A percentile compares a stretch with the other conserved stretches of the same genome.
Conservation (phyloP, 176 grass and related monocot genomes). For the Oryza nivara region DNA sequence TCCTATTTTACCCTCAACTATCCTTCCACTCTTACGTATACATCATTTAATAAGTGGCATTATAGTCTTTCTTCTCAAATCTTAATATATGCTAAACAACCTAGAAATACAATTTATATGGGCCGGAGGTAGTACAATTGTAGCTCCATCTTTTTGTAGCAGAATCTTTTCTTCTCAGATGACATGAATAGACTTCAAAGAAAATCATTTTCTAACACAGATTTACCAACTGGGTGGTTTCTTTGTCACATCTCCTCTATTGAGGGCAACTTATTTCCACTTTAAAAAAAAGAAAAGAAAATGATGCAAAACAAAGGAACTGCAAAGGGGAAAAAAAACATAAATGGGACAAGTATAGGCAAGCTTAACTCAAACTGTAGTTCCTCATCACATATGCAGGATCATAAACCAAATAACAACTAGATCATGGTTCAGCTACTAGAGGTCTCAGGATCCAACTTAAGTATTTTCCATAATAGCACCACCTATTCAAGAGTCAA, state of each 20-base stretch:
- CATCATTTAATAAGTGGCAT: too few species aligned
- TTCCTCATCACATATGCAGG: background rate
- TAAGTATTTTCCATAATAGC: background rate
- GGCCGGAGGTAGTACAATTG: background rate
- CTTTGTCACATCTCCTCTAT: background rate
- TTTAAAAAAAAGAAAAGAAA: background rate
- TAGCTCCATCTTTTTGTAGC: background rate
- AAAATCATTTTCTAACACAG: background rate
- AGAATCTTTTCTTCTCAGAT: background rate
- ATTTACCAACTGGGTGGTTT: conserved; percentile 2
- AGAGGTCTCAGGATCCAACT: background rate
- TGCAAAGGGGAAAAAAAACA: background rate
- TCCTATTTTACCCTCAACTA: too few species aligned
- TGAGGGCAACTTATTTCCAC: background rate
- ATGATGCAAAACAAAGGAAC: conserved; percentile 6
- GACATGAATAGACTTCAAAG: background rate
- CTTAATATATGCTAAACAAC: too few species aligned
- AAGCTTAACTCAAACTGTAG: background rate
- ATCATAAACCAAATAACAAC: background rate
- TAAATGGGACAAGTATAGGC: background rate
- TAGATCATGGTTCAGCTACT: conserved; percentile 8
- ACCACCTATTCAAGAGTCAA: background rate
- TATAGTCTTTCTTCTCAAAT: too few species aligned
- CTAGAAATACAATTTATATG: too few species aligned
- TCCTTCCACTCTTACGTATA: too few species aligned